phyloP scores from a whole-genome alignment of 2,329 filamentous ascomycete species.

The Huntiella savannae region DNA sequence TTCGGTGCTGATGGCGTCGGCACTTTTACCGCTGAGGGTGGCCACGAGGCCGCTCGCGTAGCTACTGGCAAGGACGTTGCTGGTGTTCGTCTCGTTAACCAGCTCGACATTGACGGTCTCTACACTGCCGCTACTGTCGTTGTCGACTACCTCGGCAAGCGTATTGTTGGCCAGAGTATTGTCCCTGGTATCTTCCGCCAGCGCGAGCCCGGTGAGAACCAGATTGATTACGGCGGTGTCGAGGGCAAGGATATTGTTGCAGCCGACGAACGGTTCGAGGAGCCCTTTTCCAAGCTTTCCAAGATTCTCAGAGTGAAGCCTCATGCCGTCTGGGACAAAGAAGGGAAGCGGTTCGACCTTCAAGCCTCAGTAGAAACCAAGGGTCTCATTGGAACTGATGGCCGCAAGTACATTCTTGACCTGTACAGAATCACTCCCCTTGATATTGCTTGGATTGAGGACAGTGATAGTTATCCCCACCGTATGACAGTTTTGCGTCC shows the following conservation, averaged over 20 bases:
- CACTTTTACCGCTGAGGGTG: conserved; percentile 89
- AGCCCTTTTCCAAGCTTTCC: conserved; percentile 76
- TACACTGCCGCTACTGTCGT: conserved; percentile 94
- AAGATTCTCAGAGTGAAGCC: conserved; percentile 81
- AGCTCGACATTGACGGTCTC: conserved; percentile 83
- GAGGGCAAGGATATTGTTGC: conserved; percentile 93
- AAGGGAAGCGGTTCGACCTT: conserved; percentile 71
- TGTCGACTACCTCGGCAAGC: conserved; percentile 91
- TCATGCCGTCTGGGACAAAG: conserved; percentile 96
- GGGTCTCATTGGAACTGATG: conserved; percentile 89
- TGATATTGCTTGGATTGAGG: conserved; percentile 76
- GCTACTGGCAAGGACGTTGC: conserved; percentile 93
- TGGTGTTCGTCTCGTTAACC: conserved; percentile 87
- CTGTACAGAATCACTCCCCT: conserved; percentile 86
- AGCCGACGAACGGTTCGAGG: conserved; percentile 66
- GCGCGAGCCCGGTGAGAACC: conserved; percentile 88
- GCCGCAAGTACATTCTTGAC: conserved; percentile 92
- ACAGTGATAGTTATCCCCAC: conserved; percentile 55
- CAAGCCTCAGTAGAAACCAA: conserved; percentile 97
- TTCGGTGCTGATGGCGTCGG: conserved; percentile 95
- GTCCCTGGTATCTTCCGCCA: conserved; percentile 99
- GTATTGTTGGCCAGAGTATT: conserved; percentile 92
- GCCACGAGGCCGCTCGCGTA: conserved; percentile 86
- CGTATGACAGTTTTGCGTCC: conserved; percentile 86
- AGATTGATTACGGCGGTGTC: conserved; percentile 96